These are phyloP conservation scores for Ascochyta fabae DNA, from an alignment of 2,329 filamentous ascomycete species.

Conservation along the genomic window DNA sequence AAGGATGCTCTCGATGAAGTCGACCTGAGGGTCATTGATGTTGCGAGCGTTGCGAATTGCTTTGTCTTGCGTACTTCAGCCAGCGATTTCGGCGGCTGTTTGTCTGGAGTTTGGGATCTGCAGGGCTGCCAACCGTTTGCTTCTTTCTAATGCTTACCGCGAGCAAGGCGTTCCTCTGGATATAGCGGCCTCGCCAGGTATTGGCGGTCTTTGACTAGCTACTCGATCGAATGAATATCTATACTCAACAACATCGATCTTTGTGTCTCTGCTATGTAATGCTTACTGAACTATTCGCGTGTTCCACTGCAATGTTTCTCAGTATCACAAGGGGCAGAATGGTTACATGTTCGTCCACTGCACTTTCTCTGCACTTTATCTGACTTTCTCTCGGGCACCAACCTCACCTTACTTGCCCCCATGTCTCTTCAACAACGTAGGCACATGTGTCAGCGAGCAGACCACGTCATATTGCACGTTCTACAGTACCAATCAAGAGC, in stretches of 20 bases:
- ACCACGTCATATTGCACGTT: too few species aligned
- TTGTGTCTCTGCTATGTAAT: too few species aligned
- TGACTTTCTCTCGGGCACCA: too few species aligned
- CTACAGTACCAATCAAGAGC: too few species aligned
- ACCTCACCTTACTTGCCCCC: too few species aligned
- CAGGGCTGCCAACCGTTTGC: conserved; percentile 10
- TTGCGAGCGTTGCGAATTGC: background rate
- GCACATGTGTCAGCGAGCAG: too few species aligned
- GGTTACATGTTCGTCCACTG: background rate
- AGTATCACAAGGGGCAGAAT: background rate
- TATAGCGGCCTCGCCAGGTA: background rate
- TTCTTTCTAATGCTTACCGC: background rate
- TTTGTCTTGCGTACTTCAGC: conserved; percentile 16
- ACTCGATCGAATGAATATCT: conserved; percentile 5
- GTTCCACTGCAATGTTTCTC: background rate
- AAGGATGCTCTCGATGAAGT: conserved; percentile 12
- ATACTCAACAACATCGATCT: background rate
- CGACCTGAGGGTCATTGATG: background rate
- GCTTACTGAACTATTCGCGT: background rate
- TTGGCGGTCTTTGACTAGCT: conserved; percentile 6
- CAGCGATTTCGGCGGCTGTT: conserved; percentile 13
- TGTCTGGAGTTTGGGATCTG: conserved; percentile 12
- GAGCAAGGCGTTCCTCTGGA: conserved; percentile 17
- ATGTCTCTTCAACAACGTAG: too few species aligned
- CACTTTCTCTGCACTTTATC: too few species aligned